Percentiles rank a stretch among this genome's conserved stretches.
These are phyloP conservation scores for Fusarium brevicatenulatum DNA, from an alignment of 2,329 filamentous ascomycete species.

Conservation along the genomic window DNA sequence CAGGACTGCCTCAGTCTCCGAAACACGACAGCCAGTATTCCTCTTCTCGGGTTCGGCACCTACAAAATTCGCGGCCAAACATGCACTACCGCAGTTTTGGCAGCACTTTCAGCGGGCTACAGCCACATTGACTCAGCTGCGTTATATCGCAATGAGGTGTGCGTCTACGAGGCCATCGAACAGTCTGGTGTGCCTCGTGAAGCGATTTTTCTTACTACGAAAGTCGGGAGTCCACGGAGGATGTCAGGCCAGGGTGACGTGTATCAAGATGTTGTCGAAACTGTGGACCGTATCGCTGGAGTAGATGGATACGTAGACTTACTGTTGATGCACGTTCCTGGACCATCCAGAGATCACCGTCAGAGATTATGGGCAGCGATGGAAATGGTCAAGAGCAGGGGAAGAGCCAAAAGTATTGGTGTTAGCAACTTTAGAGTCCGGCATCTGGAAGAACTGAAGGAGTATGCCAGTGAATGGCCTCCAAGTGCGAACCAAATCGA, in stretches of 20 bases:
- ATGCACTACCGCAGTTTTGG: constrained; percentile 67
- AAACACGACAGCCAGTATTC: constrained; percentile 56
- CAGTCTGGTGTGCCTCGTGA: constrained; percentile 64
- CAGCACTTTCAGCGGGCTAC: constrained; percentile 68
- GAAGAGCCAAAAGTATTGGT: constrained; percentile 72
- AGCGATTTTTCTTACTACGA: constrained; percentile 76
- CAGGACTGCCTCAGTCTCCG: constrained; percentile 37
- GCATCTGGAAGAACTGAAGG: constrained; percentile 75
- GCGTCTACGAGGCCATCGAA: constrained; percentile 72
- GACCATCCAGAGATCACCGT: constrained; percentile 62
- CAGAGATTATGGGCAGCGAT: constrained; percentile 74
- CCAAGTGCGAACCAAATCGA: constrained; percentile 81
- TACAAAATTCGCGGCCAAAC: constrained; percentile 67
- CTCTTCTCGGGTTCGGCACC: constrained; percentile 76
- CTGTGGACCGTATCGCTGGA: constrained; percentile 69
- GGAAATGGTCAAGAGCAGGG: constrained; percentile 68
- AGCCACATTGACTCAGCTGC: constrained; percentile 73
- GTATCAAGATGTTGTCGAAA: constrained; percentile 68
- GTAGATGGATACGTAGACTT: constrained; percentile 74
- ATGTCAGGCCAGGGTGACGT: constrained; percentile 57
- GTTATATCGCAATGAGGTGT: constrained; percentile 72
- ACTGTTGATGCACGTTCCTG: constrained; percentile 75
- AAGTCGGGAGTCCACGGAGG: constrained; percentile 65
- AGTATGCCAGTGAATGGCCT: constrained; percentile 72
- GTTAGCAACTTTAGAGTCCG: constrained; percentile 77